Percentiles rank a stretch among this genome's conserved stretches.
phyloP scores from a whole-genome alignment of 2,329 filamentous ascomycete genomes.

The Penicillium sp. region DNA sequence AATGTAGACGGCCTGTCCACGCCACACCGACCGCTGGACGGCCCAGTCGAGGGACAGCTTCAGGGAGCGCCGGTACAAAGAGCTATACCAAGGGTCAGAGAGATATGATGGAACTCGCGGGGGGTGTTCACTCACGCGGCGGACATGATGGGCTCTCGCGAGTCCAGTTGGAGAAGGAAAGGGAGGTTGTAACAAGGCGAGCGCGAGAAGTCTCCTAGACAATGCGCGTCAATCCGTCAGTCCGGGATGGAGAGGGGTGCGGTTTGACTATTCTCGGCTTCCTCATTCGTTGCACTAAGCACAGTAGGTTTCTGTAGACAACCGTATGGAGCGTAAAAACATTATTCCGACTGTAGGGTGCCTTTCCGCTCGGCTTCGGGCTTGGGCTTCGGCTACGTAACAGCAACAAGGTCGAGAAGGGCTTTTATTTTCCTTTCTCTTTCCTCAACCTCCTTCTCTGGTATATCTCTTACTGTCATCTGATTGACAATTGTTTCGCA shows the following conservation, averaged over 20 bases:
- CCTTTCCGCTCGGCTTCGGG: constrained; percentile 23
- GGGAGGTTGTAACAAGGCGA: neutral
- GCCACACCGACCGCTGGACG: constrained; percentile 87
- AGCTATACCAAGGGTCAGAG: constrained; percentile 41
- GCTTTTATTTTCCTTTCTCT: constrained; percentile 8
- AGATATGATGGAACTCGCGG: constrained; percentile 1
- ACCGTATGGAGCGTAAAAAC: constrained; percentile 32
- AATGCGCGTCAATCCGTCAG: constrained; percentile 3
- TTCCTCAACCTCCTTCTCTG: neutral
- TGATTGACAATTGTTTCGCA: constrained; percentile 7
- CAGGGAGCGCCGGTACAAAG: constrained; percentile 83
- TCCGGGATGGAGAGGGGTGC: constrained; percentile 8
- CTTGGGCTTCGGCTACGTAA: constrained; percentile 23
- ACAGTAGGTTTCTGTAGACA: constrained; percentile 13
- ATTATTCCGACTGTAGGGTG: constrained; percentile 27
- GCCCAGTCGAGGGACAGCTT: constrained; percentile 95
- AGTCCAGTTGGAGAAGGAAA: constrained; percentile 3
- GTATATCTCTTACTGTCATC: neutral
- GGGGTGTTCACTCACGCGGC: constrained; percentile 34
- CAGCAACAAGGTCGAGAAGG: constrained; percentile 15
- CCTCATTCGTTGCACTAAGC: constrained; percentile 26
- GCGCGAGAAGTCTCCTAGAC: constrained; percentile 3
- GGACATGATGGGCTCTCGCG: constrained; percentile 29
- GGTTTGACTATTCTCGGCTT: constrained; percentile 24
- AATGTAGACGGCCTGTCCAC: constrained; percentile 93